Evolutionary conservation across 345 rosid genomes (phyloP).

Genomic region (Pistacia atlantica): DNA sequence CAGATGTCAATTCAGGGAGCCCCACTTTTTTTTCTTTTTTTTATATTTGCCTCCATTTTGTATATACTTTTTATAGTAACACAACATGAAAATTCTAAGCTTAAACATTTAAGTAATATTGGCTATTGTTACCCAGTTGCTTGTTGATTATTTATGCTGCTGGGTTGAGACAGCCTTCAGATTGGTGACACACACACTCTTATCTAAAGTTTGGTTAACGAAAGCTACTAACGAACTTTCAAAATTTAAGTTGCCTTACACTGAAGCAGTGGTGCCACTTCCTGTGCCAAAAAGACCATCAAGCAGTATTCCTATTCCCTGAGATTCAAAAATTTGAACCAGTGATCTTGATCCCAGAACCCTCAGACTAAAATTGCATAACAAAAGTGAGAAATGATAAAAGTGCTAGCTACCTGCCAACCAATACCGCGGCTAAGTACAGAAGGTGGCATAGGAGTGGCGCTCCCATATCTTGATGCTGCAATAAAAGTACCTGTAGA

Average conservation of each 20-base stretch:
- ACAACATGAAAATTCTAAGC: neutral
- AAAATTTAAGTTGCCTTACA: constrained; percentile 41
- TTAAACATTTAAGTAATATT: neutral
- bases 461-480: constrained; percentile 80
- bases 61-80: too few relatives aligned
- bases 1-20: too few relatives aligned
- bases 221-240: neutral
- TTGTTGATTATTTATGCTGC: neutral
- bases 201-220: neutral
- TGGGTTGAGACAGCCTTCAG: neutral
- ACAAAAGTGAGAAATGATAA: neutral
- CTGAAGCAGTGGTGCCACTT: constrained; percentile 74
- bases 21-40: neutral
- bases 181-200: neutral
- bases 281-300: constrained; percentile 69
- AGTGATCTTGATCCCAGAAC: constrained; percentile 1
- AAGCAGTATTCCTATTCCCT: constrained; percentile 74
- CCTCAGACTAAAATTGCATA: too few relatives aligned
- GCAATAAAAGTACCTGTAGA: constrained; percentile 76
- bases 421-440: constrained; percentile 83
- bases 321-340: constrained; percentile 20
- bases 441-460: constrained; percentile 79
- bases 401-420: constrained; percentile 57
- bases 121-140: neutral
- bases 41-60: neutral